A percentile compares a stretch with the other conserved stretches of the same genome.
These are phyloP conservation scores for Leucosporidium creatinivorum DNA, from an alignment of 768 basidiomycete species.

Conservation along the genomic window DNA sequence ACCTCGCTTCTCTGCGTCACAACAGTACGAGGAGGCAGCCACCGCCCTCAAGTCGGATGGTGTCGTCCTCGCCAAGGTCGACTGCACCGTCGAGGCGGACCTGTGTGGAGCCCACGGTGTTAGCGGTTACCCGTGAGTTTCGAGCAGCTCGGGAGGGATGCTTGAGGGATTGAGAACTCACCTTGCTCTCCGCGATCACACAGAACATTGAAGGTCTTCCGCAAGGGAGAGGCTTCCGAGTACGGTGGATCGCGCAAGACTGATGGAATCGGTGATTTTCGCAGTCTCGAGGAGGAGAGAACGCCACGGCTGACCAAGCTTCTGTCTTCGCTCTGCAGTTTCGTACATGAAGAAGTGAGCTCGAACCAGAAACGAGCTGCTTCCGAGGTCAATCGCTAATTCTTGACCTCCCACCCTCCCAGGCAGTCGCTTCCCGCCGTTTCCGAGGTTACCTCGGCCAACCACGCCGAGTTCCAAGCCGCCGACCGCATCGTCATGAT, in stretches of 20 bases:
- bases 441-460: conserved; percentile 64
- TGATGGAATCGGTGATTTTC: conserved; percentile 63
- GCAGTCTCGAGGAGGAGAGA: conserved; percentile 45
- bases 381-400: too few relatives aligned
- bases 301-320: background rate
- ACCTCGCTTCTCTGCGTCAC: background rate
- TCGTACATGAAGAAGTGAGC: conserved; percentile 33
- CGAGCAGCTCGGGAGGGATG: too few relatives aligned
- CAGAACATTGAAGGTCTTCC: conserved; percentile 87
- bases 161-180: too few relatives aligned
- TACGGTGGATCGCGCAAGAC: conserved; percentile 86
- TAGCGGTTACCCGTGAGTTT: conserved; percentile 83
- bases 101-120: conserved; percentile 82
- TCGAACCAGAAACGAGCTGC: too few relatives aligned
- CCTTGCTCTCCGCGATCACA: too few relatives aligned
- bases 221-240: conserved; percentile 67
- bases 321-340: conserved; percentile 11
- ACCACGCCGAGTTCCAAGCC: conserved; percentile 74
- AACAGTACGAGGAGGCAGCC: conserved; percentile 55
- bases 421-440: conserved; percentile 93
- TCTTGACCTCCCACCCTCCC: conserved; percentile 22
- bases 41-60: conserved; percentile 80
- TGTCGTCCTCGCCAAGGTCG: conserved; percentile 91
- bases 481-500: conserved; percentile 86
- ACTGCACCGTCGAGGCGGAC: conserved; percentile 90